Percentiles rank a stretch among this genome's conserved stretches.
These are phyloP conservation scores for Malus domestica DNA, from an alignment of 306 rosid species.

Conservation along the genomic window ASM211411v1 NC_041794.1:4666001-4666500, in stretches of 20 bases:
- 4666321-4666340: constrained; percentile 68
- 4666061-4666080: constrained; percentile 15
- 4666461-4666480: constrained; percentile 88
- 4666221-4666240: constrained; percentile 98
- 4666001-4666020: background rate
- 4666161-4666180: constrained; percentile 12
- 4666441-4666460: constrained; percentile 69
- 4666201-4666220: constrained; percentile 73
- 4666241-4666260: constrained; percentile 99
- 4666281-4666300: constrained; percentile 76
- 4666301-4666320: constrained; percentile 76
- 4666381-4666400: constrained; percentile 41
- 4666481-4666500: constrained; percentile 47
- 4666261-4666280: constrained; percentile 92
- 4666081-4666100: constrained; percentile 25
- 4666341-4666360: constrained; percentile 65
- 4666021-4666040: constrained; percentile 8
- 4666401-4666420: constrained; percentile 66
- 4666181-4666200: constrained; percentile 13
- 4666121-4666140: background rate
- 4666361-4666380: constrained; percentile 61
- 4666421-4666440: constrained; percentile 49
- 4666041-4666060: constrained; percentile 22
- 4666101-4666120: constrained; percentile 14
- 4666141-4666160: constrained; percentile 7